These are phyloP conservation scores for Nasturtium officinale DNA, from an alignment of 345 rosid genomes.

Conservation along the genomic window DNA sequence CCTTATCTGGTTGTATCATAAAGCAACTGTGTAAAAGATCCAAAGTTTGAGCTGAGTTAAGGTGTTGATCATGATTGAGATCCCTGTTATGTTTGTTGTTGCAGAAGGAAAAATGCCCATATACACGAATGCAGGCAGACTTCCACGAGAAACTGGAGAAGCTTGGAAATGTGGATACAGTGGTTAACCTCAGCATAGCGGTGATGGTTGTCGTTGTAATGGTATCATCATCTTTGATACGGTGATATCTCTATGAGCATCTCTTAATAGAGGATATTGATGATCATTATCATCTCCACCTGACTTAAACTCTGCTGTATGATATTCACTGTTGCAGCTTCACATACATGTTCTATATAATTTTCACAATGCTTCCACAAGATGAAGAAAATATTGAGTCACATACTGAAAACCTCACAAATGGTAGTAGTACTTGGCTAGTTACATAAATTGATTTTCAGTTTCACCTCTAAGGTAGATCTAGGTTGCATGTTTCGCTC, in stretches of 20 bases:
- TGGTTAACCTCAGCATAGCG: conserved; percentile 64
- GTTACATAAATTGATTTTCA: not conserved
- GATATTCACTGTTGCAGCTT: conserved; percentile 12
- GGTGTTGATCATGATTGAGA: conserved; percentile 10
- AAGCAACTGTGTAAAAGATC: not conserved
- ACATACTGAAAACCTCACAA: not conserved
- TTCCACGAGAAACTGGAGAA: conserved; percentile 47
- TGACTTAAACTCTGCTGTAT: conserved; percentile 20
- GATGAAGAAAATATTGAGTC: not conserved
- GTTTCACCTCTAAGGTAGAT: not conserved
- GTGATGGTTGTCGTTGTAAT: conserved; percentile 51
- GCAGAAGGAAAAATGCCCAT: conserved; percentile 58
- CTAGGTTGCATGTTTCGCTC: not conserved
- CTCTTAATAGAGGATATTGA: conserved; percentile 8
- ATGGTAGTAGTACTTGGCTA: not conserved
- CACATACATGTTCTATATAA: not conserved
- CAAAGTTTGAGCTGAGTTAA: conserved; percentile 11
- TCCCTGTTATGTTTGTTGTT: conserved; percentile 20
- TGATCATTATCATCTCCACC: not conserved
- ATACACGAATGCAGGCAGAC: conserved; percentile 41
- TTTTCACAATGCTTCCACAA: not conserved
- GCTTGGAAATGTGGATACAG: conserved; percentile 54
- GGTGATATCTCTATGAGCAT: conserved; percentile 18
- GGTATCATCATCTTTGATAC: conserved; percentile 34
- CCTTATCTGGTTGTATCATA: not conserved